Evolutionary conservation across 352 stramenopile genomes (phyloP).

Genomic region (Pythium myriotylum): DNA sequence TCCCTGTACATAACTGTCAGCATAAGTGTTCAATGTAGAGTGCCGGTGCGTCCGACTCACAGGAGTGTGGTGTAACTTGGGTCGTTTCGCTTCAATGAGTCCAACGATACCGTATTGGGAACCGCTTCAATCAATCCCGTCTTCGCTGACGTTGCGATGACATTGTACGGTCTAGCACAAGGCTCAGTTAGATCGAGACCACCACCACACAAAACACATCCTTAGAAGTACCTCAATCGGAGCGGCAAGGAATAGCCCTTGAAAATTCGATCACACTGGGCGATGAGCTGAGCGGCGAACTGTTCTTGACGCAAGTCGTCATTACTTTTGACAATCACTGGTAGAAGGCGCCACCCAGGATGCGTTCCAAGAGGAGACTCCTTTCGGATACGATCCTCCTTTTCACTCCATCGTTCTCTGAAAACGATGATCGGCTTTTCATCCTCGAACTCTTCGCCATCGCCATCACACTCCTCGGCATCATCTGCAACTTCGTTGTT

Average conservation of each 20-base stretch:
- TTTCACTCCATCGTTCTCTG: constrained; percentile 79
- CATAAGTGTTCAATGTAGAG: constrained; percentile 51
- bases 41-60: constrained; percentile 58
- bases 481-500: constrained; percentile 32
- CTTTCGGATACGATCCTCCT: constrained; percentile 66
- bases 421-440: constrained; percentile 82
- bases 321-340: constrained; percentile 98
- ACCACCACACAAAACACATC: constrained; percentile 18
- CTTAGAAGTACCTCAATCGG: constrained; percentile 80
- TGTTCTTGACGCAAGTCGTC: constrained; percentile 98
- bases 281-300: constrained; percentile 97
- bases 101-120: constrained; percentile 96
- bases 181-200: not conserved
- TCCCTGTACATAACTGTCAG: constrained; percentile 69
- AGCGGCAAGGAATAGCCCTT: constrained; percentile 92
- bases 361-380: constrained; percentile 55
- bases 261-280: constrained; percentile 95
- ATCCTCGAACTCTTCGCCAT: constrained; percentile 43
- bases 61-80: constrained; percentile 84
- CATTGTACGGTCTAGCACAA: constrained; percentile 91
- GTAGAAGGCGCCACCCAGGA: constrained; percentile 69
- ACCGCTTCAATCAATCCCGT: constrained; percentile 97
- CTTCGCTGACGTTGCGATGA: constrained; percentile 93
- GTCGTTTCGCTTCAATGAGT: constrained; percentile 94
- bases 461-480: constrained; percentile 51